Evolutionary conservation across 163 green algal species (phyloP).

Genomic region (Scenedesmus sp.): DNA sequence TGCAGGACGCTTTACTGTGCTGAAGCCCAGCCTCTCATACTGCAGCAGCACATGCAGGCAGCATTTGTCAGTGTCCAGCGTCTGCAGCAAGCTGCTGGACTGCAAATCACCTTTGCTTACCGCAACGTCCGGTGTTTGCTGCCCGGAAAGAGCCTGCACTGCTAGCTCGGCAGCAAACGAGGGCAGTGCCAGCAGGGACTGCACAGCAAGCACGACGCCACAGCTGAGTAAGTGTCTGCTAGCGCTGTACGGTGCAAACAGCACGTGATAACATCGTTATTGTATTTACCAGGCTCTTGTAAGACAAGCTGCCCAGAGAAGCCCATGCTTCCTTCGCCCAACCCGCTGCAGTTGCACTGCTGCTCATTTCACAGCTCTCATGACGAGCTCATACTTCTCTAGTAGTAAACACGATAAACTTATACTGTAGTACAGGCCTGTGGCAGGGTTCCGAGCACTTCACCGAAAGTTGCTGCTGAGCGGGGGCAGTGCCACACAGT

Average conservation of each 20-base stretch:
- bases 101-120: neutral
- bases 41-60: constrained; percentile 6
- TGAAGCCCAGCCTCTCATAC: constrained; percentile 38
- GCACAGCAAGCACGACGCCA: neutral
- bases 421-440: neutral
- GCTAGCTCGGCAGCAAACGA: constrained; percentile 9
- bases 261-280: too few relatives aligned
- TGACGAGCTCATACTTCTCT: neutral
- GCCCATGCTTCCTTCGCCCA: constrained; percentile 15
- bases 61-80: neutral
- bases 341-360: constrained; percentile 17
- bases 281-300: neutral
- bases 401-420: neutral
- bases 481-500: neutral
- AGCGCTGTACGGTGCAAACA: neutral
- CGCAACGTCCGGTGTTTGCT: constrained; percentile 4
- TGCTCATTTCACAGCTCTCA: neutral
- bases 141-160: neutral
- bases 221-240: too few relatives aligned
- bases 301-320: constrained; percentile 5
- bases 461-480: constrained; percentile 6
- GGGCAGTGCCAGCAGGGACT: constrained; percentile 34
- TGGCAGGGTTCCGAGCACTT: neutral
- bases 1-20: constrained; percentile 9
- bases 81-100: neutral